Evolutionary conservation across 2,329 filamentous ascomycete genomes (phyloP).

Genomic region (Hypoxylon sp.): DNA sequence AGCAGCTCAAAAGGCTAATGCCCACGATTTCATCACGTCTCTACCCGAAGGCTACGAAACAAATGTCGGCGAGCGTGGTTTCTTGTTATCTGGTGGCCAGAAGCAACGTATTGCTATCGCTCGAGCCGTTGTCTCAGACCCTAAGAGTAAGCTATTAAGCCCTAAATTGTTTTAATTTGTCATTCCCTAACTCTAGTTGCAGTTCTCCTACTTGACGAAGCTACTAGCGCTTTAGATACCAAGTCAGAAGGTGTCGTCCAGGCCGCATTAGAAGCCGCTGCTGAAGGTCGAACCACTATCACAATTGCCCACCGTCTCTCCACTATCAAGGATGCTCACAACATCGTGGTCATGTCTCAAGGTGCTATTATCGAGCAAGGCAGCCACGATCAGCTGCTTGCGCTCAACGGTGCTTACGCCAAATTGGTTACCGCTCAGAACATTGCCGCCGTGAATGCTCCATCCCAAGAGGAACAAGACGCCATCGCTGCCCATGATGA

Average conservation of each 20-base stretch:
- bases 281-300: conserved; percentile 89
- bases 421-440: conserved; percentile 89
- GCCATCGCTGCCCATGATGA: conserved; percentile 60
- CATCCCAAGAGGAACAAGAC: conserved; percentile 60
- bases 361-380: conserved; percentile 94
- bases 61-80: conserved; percentile 93
- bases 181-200: conserved; percentile 19
- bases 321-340: conserved; percentile 92
- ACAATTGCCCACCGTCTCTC: conserved; percentile 95
- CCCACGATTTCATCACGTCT: conserved; percentile 85
- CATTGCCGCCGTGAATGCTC: conserved; percentile 70
- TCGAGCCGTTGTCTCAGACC: conserved; percentile 87
- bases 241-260: conserved; percentile 96
- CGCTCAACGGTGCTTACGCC: conserved; percentile 76
- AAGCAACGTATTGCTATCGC: conserved; percentile 98
- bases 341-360: conserved; percentile 90
- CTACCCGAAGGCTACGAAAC: conserved; percentile 93
- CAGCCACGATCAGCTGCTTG: conserved; percentile 81
- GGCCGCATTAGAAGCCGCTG: conserved; percentile 85
- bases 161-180: too few species aligned
- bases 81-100: conserved; percentile 91
- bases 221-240: conserved; percentile 91
- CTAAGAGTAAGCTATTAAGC: conserved; percentile 73
- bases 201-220: conserved; percentile 91
- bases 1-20: conserved; percentile 90